Evolutionary conservation across 2,329 filamentous ascomycete genomes (phyloP).

Genomic region (Leptographium galeiforme): DNA sequence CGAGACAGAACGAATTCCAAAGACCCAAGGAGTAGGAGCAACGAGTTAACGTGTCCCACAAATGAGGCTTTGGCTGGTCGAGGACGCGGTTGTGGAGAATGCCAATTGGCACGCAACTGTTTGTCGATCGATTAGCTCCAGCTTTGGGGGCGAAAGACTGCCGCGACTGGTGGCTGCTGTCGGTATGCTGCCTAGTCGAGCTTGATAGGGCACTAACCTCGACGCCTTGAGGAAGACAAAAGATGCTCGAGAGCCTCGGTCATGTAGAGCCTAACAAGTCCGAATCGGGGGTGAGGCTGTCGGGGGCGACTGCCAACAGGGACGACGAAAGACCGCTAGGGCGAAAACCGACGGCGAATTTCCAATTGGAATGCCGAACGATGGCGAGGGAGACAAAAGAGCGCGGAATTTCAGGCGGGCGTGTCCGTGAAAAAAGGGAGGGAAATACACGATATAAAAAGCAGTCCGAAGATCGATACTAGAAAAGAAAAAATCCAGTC

Average conservation of each 20-base stretch:
- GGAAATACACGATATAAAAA: conserved; percentile 2
- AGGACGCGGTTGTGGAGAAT: conserved; percentile 23
- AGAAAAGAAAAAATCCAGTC: not conserved
- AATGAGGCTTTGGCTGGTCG: conserved; percentile 23
- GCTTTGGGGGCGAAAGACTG: not conserved
- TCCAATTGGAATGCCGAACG: conserved; percentile 6
- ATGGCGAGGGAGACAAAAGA: conserved; percentile 1
- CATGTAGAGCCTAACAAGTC: not conserved
- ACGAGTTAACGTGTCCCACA: conserved; percentile 54
- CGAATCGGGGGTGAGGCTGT: not conserved
- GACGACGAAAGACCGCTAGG: not conserved
- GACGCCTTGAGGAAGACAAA: not conserved
- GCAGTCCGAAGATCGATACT: not conserved
- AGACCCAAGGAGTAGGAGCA: conserved; percentile 36
- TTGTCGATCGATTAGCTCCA: conserved; percentile 1
- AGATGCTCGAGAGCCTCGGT: not conserved
- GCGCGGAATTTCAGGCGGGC: conserved; percentile 1
- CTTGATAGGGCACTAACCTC: not conserved
- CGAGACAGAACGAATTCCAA: conserved; percentile 32
- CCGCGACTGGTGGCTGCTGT: not conserved
- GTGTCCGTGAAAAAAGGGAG: conserved; percentile 1
- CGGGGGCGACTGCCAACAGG: not conserved
- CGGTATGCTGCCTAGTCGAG: conserved; percentile 9
- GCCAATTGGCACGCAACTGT: conserved; percentile 30
- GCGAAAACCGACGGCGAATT: conserved; percentile 1